phyloP scores from a whole-genome alignment of 768 basidiomycete genomes.

The Pleurotus cornucopiae region DNA sequence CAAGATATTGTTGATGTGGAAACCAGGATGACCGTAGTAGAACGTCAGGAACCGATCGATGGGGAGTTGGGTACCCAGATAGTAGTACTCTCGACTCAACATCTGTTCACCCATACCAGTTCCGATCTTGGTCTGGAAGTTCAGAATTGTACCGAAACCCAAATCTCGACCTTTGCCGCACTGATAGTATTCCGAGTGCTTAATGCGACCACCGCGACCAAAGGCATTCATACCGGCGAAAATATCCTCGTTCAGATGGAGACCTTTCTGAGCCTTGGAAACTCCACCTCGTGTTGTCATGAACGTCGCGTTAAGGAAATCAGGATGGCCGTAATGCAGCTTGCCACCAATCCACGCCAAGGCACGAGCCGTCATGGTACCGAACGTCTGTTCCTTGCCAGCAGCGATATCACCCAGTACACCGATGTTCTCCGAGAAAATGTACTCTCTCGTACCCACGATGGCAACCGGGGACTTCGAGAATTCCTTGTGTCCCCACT shows the following conservation, averaged over 20 bases:
- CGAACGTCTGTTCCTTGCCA: conserved; percentile 99
- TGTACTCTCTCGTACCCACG: conserved; percentile 97
- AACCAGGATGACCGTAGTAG: conserved; percentile 99
- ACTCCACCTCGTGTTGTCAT: conserved; percentile 99
- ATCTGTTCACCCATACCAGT: conserved; percentile 99
- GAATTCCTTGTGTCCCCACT: conserved; percentile 95
- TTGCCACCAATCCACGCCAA: conserved; percentile 98
- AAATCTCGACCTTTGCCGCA: conserved; percentile 99
- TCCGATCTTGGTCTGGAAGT: conserved; percentile 99
- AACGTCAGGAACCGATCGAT: conserved; percentile 99
- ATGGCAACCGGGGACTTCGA: conserved; percentile 90
- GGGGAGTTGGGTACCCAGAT: conserved; percentile 95
- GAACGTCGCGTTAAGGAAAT: conserved; percentile 97
- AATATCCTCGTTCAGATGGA: conserved; percentile 99
- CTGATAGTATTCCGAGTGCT: conserved; percentile 99
- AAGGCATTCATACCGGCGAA: conserved; percentile 99
- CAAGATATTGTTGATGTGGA: conserved; percentile 99
- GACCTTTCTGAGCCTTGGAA: conserved; percentile 97
- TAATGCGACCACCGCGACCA: conserved; percentile 96
- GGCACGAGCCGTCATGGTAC: conserved; percentile 94
- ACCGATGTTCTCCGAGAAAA: conserved; percentile 99
- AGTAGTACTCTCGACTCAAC: conserved; percentile 99
- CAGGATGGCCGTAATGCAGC: conserved; percentile 97
- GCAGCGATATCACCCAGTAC: conserved; percentile 98
- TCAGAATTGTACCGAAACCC: conserved; percentile 97